These are phyloP conservation scores for Poronia punctata DNA, from an alignment of 495 filamentous ascomycete species.

Conservation along the genomic window DNA sequence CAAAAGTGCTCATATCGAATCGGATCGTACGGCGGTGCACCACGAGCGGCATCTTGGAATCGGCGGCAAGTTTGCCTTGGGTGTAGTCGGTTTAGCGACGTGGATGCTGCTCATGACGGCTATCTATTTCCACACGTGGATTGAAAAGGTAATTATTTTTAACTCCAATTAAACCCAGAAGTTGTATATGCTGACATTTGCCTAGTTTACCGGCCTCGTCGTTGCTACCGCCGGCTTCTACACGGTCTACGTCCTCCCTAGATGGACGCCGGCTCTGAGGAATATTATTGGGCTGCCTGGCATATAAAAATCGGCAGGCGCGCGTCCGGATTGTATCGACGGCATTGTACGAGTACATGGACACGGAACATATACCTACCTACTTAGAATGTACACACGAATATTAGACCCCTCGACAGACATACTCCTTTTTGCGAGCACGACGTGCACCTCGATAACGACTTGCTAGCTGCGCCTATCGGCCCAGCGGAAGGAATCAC, in stretches of 20 bases:
- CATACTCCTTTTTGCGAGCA: too few relatives aligned
- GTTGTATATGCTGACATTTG: constrained; percentile 13
- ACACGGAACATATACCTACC: too few relatives aligned
- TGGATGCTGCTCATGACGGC: constrained; percentile 99
- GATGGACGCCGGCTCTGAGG: constrained; percentile 55
- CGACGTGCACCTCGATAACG: too few relatives aligned
- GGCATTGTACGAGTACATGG: too few relatives aligned
- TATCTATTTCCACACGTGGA: constrained; percentile 96
- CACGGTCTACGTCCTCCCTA: constrained; percentile 68
- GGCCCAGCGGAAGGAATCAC: too few relatives aligned
- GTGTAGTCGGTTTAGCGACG: constrained; percentile 56
- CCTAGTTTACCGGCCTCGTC: constrained; percentile 62
- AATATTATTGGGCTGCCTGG: constrained; percentile 70
- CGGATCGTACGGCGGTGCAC: constrained; percentile 14
- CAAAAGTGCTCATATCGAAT: constrained; percentile 42
- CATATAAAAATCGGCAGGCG: constrained; percentile 27
- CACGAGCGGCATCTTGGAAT: constrained; percentile 28
- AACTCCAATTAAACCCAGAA: neutral
- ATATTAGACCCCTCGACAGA: too few relatives aligned
- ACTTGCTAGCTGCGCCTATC: too few relatives aligned
- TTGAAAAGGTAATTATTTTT: constrained; percentile 70
- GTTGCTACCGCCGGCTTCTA: constrained; percentile 65
- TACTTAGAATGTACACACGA: too few relatives aligned
- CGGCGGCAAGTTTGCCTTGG: constrained; percentile 42
- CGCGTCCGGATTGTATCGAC: too few relatives aligned